Evolutionary conservation across 2,329 filamentous ascomycete genomes (phyloP).

Genomic region (Colletotrichum tropicale): DNA sequence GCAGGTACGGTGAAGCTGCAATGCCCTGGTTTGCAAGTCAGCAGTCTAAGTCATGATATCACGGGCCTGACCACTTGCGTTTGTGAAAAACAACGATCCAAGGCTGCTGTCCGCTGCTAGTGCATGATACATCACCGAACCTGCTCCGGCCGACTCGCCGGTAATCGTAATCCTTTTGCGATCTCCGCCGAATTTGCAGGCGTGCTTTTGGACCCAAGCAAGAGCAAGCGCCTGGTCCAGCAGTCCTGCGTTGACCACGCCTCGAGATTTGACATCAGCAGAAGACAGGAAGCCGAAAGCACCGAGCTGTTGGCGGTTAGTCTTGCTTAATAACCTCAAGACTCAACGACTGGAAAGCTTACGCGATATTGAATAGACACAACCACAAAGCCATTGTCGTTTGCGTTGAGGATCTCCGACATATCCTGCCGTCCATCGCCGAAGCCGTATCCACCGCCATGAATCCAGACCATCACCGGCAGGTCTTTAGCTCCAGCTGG

Average conservation of each 20-base stretch:
- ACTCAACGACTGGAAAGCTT: constrained; percentile 16
- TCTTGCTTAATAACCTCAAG: fast-evolving
- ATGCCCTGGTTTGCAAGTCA: background rate
- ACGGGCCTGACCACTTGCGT: background rate
- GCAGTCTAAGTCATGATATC: fast-evolving
- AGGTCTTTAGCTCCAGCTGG: constrained; percentile 42
- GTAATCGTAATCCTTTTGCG: constrained; percentile 51
- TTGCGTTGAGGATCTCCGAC: constrained; percentile 27
- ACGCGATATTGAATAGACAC: constrained; percentile 43
- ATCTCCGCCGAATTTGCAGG: constrained; percentile 55
- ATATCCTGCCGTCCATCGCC: constrained; percentile 24
- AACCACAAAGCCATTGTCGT: constrained; percentile 37
- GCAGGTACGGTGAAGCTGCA: constrained; percentile 5
- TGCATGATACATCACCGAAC: constrained; percentile 49
- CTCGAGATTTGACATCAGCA: constrained; percentile 37
- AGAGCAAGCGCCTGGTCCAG: constrained; percentile 54
- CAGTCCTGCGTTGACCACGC: constrained; percentile 51
- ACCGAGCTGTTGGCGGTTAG: constrained; percentile 33
- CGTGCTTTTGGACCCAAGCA: constrained; percentile 55
- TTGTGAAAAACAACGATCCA: constrained; percentile 45
- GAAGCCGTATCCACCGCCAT: constrained; percentile 45
- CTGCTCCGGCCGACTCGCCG: constrained; percentile 58
- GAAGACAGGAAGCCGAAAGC: constrained; percentile 50
- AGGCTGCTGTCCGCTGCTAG: constrained; percentile 48
- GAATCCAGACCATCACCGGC: constrained; percentile 51